Percentiles rank a stretch among this genome's conserved stretches.
These are phyloP conservation scores for Exsudoporus frostii DNA, from an alignment of 768 basidiomycete genomes.

Conservation along the genomic window DNA sequence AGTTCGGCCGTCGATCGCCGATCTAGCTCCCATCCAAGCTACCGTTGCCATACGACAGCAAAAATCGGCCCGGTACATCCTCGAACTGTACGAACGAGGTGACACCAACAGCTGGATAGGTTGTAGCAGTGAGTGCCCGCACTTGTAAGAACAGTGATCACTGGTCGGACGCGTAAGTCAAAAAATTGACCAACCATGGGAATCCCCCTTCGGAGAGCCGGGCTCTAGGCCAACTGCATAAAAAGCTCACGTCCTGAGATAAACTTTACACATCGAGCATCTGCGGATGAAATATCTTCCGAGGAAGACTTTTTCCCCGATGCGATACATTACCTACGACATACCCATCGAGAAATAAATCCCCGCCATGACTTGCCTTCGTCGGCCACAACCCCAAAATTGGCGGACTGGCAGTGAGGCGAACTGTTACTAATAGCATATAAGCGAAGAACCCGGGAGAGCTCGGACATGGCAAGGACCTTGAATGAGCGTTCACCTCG, in stretches of 20 bases:
- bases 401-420: neutral
- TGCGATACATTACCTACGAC: neutral
- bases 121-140: neutral
- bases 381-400: neutral
- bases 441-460: neutral
- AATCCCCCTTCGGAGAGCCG: neutral
- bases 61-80: neutral
- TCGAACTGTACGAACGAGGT: neutral
- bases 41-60: no score
- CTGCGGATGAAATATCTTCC: neutral
- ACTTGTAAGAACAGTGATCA: neutral
- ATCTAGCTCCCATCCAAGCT: neutral
- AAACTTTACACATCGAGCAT: neutral
- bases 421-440: neutral
- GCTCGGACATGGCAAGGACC: neutral
- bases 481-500: neutral
- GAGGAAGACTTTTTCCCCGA: neutral
- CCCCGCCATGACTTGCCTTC: neutral
- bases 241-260: neutral
- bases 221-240: neutral
- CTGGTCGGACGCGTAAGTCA: neutral
- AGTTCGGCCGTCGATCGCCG: conserved; percentile 11
- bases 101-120: neutral
- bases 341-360: neutral
- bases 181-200: neutral